Evolutionary conservation across 441 rosid species (phyloP), one percentile per base, ranked within the genome.

Genomic region (Mallotus repandus): DNA sequence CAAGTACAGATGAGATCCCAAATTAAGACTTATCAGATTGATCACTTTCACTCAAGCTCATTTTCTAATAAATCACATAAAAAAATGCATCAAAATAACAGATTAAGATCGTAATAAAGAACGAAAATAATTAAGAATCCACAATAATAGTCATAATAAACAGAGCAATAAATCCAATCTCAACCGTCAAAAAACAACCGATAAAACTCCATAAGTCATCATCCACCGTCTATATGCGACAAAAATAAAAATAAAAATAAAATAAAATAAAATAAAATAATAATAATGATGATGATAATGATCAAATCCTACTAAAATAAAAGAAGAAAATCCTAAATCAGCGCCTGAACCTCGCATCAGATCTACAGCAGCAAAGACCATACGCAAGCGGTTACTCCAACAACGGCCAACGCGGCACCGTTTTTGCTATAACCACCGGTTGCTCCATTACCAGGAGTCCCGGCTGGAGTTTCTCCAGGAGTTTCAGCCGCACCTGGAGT

Each of bases 321-420:
- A 68, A 14, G 18, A 72, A 66, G 29, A 53, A 53, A 15, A 16
- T 32, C 68, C 73, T 70, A 70, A 55, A 76, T 57, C 71, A 69
- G 43, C 45, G 58, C 57, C 35, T 43, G 19, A 77, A 60, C 21
- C 55, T 35, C 69, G 66, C 46, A 45, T 72, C 69, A 59, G 83
- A 80, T 82, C 87, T 87, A 91, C 81, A 91, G 25, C 70, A 85
- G 74, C 80, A 86, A 71, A 66, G 86, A 71, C 77, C 58, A 80
- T 68, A 7, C 76, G 72, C 58, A 81, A 67, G 68, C 82, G 72
- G 43, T 29, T 29, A 29, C 76, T 6, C 84, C 87, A 1, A 77
- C 70, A 6, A 79, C 70, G 46, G 84, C 82, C 66, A 89, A 84
- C 15, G 76, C 81, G 21, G 75, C 41, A 21, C 82, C 58, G 72